Base-by-base conservation (phyloP, 2,329 filamentous ascomycete genomes). In the Fusarium floridanum region DNA sequence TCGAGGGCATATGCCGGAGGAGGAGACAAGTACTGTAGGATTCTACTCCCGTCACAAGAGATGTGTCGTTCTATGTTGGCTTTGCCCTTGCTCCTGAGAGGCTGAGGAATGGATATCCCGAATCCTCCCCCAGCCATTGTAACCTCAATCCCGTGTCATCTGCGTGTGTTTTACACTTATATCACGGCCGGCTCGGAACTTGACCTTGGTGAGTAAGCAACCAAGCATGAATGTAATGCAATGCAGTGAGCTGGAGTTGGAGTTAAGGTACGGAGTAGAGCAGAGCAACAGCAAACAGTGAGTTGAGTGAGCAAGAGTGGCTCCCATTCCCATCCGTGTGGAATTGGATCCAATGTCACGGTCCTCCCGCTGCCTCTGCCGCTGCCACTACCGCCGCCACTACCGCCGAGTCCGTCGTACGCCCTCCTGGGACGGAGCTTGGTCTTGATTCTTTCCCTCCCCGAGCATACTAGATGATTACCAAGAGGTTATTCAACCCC, bases 21-120 rank as follows among this genome's bases (percentile, higher is more conserved):
- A 27, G 6, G 20, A 45, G 29, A 14, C 32, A 43, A 16, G 45
- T 24, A 24, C 43, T 48, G 41, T 43, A 53, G 48, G 27, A 53
- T 53, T 32, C 48, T 53, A n/a, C 17, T 29, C n/a, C 22, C 45
- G 32, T 29, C 48, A 29, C 27, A 32, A 29, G 10, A 32, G 24
- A 53, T 29, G 48, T 53, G 45, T 50, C 45, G 45, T 29, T 50
- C 45, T 29, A 48, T 48, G 43, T 48, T 48, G 16, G 43, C 43
- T 50, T 27, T 50, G 22, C 43, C 45, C 45, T 29, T 50, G 45
- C 45, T 29, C 45, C 48, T 12, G 48, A 39, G 69, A 62, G 74
- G 72, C 72, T 75, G 72, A 74, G 72, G 72, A 75, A 74, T 75
- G 65, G 64, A 75, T 74, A 50, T 27, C 45, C 16, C 45, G 24